Evolutionary conservation across 129 eudicot genomes (phyloP), one percentile per base, ranked within the genome.

Genomic region (Chrysanthemum makinoi): DNA sequence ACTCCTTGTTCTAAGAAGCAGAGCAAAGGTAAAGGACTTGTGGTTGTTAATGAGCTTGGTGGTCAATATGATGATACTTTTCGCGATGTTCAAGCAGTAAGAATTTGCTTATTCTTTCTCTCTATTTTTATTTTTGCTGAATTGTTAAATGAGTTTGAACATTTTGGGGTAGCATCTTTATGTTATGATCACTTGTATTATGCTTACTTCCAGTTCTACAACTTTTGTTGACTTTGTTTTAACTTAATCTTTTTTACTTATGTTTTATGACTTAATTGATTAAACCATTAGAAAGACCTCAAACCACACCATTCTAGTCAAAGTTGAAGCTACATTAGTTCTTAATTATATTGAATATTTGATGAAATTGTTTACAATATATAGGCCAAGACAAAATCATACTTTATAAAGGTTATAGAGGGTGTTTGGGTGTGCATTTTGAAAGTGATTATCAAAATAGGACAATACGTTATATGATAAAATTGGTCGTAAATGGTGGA

Each of bases 31-130:
- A 79, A 70, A 84, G 72, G 96, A 65, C 81, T 82, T 68, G 85
- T 83, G 82, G 77, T 95, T 81, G 89, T 80, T 47, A 81, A 72
- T 68, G 87, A 94, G 26, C 73, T 95, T 72, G 99, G 82, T 51
- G 99, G 99, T 35, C 97, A 95, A 71, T 95, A 95, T 76, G 99
- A 95, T 18, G 99, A 95, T 66, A 86, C 62, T 54, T 95, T 90
- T 62, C 94, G 77, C 17, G 99, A 95, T 81, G 94, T 95, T 56
- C 89, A 90, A 86, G 62, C 72, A 52, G 98, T 94, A 83, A 86
- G 86, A 43, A 67, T 10, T 61, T 62, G 44, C 67, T 67, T 35
- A 35, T 20, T 62, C 17, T 43, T 24, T 12, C 0, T 15, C 15
- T 52, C 4, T 52, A 15, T 0, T 13, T 52, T 52, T n/a, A n/a